These are phyloP conservation scores for Endothia cerciana DNA, from an alignment of 2,329 filamentous ascomycete species.

Conservation along the genomic window DNA sequence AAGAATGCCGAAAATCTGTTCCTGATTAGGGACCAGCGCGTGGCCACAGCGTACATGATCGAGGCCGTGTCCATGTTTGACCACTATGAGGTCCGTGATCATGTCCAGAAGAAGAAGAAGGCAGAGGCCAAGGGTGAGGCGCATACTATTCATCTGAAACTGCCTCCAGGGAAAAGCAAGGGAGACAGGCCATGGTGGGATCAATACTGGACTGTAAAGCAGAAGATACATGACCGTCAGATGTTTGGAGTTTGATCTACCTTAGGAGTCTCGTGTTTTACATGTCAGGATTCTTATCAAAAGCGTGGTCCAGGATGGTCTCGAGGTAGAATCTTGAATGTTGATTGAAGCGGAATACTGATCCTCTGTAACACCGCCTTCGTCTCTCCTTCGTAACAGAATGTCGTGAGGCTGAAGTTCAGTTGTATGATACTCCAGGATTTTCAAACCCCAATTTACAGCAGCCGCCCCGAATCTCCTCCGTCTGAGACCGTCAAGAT, in stretches of 20 bases:
- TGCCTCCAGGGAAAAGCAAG: slow-evolving; percentile 25
- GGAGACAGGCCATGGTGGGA: slow-evolving; percentile 33
- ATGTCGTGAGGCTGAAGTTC: not conserved
- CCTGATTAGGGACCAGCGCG: slow-evolving; percentile 29
- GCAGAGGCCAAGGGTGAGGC: slow-evolving; percentile 28
- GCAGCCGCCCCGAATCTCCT: not conserved
- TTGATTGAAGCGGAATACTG: not conserved
- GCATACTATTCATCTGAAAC: slow-evolving; percentile 28
- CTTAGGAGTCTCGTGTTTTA: not conserved
- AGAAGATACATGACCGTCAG: slow-evolving; percentile 31
- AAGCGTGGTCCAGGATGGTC: not conserved
- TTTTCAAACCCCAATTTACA: not conserved
- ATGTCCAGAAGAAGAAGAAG: slow-evolving; percentile 26
- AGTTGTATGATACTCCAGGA: not conserved
- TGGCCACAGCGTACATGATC: slow-evolving; percentile 33
- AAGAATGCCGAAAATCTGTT: slow-evolving; percentile 33
- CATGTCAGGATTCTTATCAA: not conserved
- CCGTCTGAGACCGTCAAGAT: not conserved
- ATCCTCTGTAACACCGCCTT: not conserved
- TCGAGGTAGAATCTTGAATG: not conserved
- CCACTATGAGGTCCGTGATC: slow-evolving; percentile 32
- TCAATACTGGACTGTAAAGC: slow-evolving; percentile 31
- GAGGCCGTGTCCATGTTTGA: slow-evolving; percentile 34
- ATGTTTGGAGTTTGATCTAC: slow-evolving; percentile 29
- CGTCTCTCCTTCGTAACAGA: not conserved